These are phyloP conservation scores for Sanghuangporus baumii DNA, from an alignment of 1,284 basidiomycete species.

Conservation along the genomic window DNA sequence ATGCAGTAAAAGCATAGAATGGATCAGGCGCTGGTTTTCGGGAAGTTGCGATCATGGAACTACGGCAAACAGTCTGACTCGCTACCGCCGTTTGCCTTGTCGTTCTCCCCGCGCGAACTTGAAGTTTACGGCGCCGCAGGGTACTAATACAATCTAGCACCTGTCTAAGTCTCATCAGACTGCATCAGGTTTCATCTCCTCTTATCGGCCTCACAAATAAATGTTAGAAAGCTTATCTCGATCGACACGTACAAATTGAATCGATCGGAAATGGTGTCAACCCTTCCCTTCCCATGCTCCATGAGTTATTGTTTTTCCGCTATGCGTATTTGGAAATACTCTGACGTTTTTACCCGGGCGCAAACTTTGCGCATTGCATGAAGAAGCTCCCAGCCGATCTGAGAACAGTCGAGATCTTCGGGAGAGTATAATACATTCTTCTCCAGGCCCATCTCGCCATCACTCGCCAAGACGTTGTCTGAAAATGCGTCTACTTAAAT, in stretches of 20 bases:
- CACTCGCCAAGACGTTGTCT: neutral
- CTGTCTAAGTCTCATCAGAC: neutral
- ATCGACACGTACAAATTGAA: neutral
- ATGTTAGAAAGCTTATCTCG: slow-evolving; percentile 2
- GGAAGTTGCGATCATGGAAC: neutral
- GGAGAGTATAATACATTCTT: neutral
- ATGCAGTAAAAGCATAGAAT: neutral
- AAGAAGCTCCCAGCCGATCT: neutral
- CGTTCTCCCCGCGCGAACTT: neutral
- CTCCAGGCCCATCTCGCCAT: neutral
- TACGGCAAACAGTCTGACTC: neutral
- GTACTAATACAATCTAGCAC: neutral
- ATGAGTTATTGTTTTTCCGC: neutral
- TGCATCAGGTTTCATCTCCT: neutral
- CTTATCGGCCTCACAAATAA: neutral
- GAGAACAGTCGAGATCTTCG: neutral
- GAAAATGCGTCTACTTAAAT: neutral
- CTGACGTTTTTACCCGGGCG: neutral
- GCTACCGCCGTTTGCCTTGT: neutral
- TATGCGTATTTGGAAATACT: neutral
- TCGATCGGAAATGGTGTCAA: neutral
- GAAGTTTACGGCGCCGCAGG: neutral
- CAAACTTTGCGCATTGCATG: neutral
- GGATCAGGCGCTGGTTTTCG: neutral
- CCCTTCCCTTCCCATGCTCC: neutral